Percentiles rank a stretch among this genome's conserved stretches.
These are phyloP conservation scores for Pseudoscleropodium purum DNA, from an alignment of 225 moss, liverwort and hornwort genomes.

Conservation along the genomic window DNA sequence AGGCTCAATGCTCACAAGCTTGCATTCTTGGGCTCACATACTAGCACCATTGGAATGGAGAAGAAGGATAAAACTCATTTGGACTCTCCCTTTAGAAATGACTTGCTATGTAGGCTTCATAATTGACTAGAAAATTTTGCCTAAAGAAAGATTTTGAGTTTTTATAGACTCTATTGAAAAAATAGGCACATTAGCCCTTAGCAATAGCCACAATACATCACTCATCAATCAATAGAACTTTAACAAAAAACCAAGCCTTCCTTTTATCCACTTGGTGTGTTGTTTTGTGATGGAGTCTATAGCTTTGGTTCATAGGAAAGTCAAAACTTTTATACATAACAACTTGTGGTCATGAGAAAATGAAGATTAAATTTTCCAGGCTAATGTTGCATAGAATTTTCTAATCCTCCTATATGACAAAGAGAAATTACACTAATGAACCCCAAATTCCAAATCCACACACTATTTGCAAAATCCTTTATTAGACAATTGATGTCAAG, in stretches of 20 bases:
- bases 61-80: not conserved
- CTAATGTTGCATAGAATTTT: not conserved
- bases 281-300: not conserved
- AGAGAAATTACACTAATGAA: not conserved
- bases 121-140: not conserved
- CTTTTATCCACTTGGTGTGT: not conserved
- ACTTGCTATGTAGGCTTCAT: not conserved
- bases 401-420: not conserved
- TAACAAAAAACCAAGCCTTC: not conserved
- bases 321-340: not conserved
- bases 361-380: not conserved
- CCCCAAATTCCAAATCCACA: not conserved
- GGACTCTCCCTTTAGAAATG: not conserved
- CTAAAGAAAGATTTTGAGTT: not conserved
- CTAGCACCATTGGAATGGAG: too few relatives aligned
- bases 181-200: not conserved
- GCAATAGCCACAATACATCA: not conserved
- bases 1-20: too few relatives aligned
- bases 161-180: not conserved
- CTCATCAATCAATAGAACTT: not conserved
- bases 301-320: not conserved
- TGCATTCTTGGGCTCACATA: too few relatives aligned
- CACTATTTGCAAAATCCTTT: not conserved
- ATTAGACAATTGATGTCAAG: not conserved
- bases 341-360: not conserved